Evolutionary conservation across 352 stramenopile genomes (phyloP).

Genomic region (Phytophthora vignae): DNA sequence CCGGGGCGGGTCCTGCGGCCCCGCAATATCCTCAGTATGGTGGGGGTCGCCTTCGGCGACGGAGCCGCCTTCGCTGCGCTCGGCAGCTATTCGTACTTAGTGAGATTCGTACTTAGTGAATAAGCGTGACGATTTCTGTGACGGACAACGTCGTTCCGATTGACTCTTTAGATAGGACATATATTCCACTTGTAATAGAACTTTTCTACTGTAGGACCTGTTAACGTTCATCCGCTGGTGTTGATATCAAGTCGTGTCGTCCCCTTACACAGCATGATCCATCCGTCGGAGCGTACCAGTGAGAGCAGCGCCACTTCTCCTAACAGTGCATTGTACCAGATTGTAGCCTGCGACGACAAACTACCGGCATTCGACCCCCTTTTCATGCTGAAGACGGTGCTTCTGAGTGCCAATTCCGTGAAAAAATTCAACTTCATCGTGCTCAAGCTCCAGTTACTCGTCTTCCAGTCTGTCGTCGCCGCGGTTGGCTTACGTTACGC

Average conservation of each 20-base stretch:
- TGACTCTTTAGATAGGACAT: too few species aligned
- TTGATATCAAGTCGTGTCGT: neutral
- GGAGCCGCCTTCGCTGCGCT: too few species aligned
- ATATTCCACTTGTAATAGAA: too few species aligned
- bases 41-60: too few species aligned
- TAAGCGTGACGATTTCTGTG: too few species aligned
- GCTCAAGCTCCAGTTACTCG: neutral
- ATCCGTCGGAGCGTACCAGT: neutral
- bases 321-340: conserved; percentile 10
- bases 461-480: neutral
- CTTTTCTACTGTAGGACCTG: neutral
- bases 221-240: neutral
- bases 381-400: conserved; percentile 11
- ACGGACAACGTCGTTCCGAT: too few species aligned
- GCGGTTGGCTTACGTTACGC: conserved; percentile 15
- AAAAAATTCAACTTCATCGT: conserved; percentile 15
- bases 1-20: too few species aligned
- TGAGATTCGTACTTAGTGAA: too few species aligned
- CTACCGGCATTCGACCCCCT: conserved; percentile 23
- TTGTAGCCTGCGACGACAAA: conserved; percentile 10
- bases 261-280: conserved; percentile 9
- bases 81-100: too few species aligned
- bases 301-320: neutral
- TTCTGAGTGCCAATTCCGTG: conserved; percentile 18
- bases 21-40: too few species aligned